Evolutionary conservation across 805 yeast species (phyloP).

Genomic region (Yarrowia sp.): DNA sequence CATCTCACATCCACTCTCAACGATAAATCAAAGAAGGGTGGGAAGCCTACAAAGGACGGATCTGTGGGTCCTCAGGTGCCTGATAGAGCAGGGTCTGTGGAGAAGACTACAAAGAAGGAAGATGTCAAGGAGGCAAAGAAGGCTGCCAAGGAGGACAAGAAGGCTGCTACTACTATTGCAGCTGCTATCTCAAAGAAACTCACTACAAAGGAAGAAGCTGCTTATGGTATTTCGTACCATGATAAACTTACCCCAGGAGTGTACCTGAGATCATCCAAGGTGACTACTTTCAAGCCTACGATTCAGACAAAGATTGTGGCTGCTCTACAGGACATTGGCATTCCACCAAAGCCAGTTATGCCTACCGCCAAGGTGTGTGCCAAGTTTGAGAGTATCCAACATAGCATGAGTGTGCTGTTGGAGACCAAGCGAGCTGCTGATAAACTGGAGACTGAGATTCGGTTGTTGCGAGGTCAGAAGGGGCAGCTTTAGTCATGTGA

Average conservation of each 20-base stretch:
- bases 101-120: conserved; percentile 24
- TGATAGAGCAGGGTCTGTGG: conserved; percentile 25
- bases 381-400: conserved; percentile 71
- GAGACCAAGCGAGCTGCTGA: conserved; percentile 87
- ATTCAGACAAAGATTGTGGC: conserved; percentile 60
- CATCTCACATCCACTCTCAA: conserved; percentile 79
- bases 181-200: conserved; percentile 48
- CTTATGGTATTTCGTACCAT: conserved; percentile 79
- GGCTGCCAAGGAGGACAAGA: conserved; percentile 28
- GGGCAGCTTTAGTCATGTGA: neutral
- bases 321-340: conserved; percentile 70
- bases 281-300: conserved; percentile 75
- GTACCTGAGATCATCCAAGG: conserved; percentile 70
- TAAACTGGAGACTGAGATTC: conserved; percentile 76
- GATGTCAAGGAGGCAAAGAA: conserved; percentile 28
- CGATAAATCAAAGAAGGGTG: conserved; percentile 56
- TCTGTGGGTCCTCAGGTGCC: conserved; percentile 27
- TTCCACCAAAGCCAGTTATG: conserved; percentile 81
- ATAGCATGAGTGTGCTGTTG: conserved; percentile 64
- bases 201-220: conserved; percentile 74
- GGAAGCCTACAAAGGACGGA: conserved; percentile 33
- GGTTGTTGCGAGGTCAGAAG: conserved; percentile 38
- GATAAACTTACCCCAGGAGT: conserved; percentile 66
- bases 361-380: conserved; percentile 77
- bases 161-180: conserved; percentile 33